Evolutionary conservation across 2,329 filamentous ascomycete genomes (phyloP).

Genomic region (Pseudogymnoascus sp.): DNA sequence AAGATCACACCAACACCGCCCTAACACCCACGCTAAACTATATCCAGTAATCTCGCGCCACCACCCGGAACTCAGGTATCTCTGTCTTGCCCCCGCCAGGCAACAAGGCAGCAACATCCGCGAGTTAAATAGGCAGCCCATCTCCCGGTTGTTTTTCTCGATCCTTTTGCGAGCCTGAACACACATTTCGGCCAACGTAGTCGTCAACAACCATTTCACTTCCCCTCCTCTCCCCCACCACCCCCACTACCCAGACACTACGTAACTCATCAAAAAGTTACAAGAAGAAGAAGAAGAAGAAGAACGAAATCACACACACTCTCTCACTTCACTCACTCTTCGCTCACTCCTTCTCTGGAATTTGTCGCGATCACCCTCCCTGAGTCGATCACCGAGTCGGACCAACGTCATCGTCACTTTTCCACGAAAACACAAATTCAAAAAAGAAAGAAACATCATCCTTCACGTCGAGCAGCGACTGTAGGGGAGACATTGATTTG

Average conservation of each 20-base stretch:
- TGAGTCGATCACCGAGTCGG: constrained; percentile 9
- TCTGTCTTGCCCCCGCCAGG: constrained; percentile 5
- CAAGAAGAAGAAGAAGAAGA: not conserved
- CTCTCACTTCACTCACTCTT: not conserved
- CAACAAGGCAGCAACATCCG: constrained; percentile 6
- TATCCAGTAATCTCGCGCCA: not conserved
- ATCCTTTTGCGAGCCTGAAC: constrained; percentile 5
- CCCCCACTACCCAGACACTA: constrained; percentile 12
- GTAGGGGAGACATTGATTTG: constrained; percentile 96
- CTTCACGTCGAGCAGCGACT: constrained; percentile 36
- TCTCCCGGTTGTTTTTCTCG: constrained; percentile 18
- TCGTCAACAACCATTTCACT: constrained; percentile 16
- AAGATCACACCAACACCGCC: constrained; percentile 2
- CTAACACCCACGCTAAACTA: not conserved
- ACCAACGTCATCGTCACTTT: constrained; percentile 17
- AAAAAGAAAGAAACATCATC: constrained; percentile 11
- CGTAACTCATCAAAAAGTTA: constrained; percentile 3
- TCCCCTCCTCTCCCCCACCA: not conserved
- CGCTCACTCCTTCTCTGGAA: not conserved
- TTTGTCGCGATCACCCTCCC: constrained; percentile 10
- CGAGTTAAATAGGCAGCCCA: constrained; percentile 18
- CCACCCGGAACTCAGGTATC: not conserved
- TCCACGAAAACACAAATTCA: constrained; percentile 17
- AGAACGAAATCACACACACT: not conserved
- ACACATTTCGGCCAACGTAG: constrained; percentile 24